phyloP scores from a whole-genome alignment of 1,284 basidiomycete genomes.

The Cronartium ribicola region DNA sequence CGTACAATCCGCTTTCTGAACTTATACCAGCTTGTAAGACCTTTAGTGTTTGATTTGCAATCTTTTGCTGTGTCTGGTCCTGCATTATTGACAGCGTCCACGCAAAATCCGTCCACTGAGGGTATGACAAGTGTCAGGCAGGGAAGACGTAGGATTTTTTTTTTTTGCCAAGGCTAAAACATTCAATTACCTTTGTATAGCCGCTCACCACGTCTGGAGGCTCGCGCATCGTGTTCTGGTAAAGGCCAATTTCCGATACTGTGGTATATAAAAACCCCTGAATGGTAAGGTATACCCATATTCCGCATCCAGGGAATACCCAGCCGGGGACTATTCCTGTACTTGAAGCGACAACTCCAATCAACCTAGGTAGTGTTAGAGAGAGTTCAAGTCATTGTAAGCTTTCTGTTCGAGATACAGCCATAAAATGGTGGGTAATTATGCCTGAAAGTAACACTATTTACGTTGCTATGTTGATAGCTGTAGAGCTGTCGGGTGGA shows the following conservation, averaged over 20 bases:
- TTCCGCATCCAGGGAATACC: conserved; percentile 25
- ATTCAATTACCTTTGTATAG: conserved; percentile 36
- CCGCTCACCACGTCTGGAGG: conserved; percentile 40
- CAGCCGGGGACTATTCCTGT: conserved; percentile 31
- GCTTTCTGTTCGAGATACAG: too few relatives aligned
- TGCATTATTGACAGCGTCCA: conserved; percentile 29
- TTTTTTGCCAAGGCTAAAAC: not conserved
- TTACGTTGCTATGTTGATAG: conserved; percentile 33
- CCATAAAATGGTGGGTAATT: too few relatives aligned
- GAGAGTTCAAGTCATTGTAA: too few relatives aligned
- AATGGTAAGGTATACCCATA: conserved; percentile 38
- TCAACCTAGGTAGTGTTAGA: not conserved
- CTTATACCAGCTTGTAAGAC: conserved; percentile 37
- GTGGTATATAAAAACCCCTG: conserved; percentile 35
- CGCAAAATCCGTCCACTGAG: conserved; percentile 36
- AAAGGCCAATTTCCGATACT: conserved; percentile 39
- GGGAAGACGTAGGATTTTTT: not conserved
- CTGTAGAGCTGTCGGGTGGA: conserved; percentile 13
- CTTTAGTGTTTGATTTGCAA: conserved; percentile 21
- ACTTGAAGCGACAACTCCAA: conserved; percentile 17
- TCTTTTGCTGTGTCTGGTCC: conserved; percentile 19
- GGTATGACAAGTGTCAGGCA: not conserved
- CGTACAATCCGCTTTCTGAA: conserved; percentile 30
- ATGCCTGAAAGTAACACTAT: not conserved
- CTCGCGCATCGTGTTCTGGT: conserved; percentile 17